phyloP scores from a whole-genome alignment of 345 rosid genomes.

The Rhodomyrtus tomentosa region DNA sequence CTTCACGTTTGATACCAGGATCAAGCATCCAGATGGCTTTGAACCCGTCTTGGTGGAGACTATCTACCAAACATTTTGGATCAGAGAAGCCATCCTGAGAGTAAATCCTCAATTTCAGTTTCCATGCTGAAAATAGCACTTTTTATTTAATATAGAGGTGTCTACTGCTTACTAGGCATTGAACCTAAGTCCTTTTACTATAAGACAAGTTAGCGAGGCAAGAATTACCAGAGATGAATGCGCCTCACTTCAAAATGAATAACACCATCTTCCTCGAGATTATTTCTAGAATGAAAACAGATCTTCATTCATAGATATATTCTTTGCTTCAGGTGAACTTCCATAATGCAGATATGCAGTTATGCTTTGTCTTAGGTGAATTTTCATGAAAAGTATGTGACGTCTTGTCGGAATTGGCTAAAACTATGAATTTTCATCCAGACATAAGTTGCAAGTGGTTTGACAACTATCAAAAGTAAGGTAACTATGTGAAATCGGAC shows the following conservation, averaged over 20 bases:
- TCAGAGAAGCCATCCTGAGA: constrained; percentile 49
- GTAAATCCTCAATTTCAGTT: neutral
- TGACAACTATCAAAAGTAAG: neutral
- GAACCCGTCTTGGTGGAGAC: constrained; percentile 56
- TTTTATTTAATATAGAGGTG: neutral
- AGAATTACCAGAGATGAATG: neutral
- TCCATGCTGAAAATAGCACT: neutral
- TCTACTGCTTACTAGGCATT: neutral
- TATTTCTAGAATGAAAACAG: neutral
- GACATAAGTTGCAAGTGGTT: neutral
- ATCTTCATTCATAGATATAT: neutral
- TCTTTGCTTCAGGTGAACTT: too few species aligned
- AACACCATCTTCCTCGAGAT: neutral
- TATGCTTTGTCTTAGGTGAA: neutral
- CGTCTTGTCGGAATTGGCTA: neutral
- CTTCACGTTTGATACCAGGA: constrained; percentile 75
- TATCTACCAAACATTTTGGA: constrained; percentile 48
- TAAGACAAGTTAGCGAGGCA: neutral
- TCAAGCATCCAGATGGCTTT: constrained; percentile 97
- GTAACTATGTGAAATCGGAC: neutral
- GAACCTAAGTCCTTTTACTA: neutral
- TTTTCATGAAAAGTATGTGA: neutral
- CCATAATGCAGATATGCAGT: neutral
- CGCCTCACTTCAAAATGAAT: neutral
- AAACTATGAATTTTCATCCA: neutral